A percentile compares a stretch with the other conserved stretches of the same genome.
Conservation (phyloP, 2,329 filamentous ascomycete genomes). For the Exophiala sp. region DNA sequence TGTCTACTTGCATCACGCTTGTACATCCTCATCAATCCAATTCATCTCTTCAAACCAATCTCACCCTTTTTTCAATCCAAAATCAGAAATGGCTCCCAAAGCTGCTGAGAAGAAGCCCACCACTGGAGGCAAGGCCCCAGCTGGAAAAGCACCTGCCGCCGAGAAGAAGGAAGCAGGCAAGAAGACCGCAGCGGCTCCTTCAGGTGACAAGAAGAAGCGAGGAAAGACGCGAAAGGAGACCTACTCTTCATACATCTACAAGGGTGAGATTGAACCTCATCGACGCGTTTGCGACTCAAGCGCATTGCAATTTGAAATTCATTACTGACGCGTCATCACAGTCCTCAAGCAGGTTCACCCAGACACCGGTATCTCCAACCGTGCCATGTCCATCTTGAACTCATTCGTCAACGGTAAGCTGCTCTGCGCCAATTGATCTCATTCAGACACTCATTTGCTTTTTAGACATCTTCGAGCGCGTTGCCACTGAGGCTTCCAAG, state of each 20-base stretch:
- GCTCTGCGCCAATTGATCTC: slow-evolving; percentile 9
- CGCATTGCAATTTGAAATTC: slow-evolving; percentile 12
- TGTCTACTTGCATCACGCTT: slow-evolving; percentile 30
- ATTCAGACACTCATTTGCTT: slow-evolving; percentile 4
- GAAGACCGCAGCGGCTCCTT: slow-evolving; percentile 82
- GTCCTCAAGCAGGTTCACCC: slow-evolving; percentile 99
- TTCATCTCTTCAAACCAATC: slow-evolving; percentile 21
- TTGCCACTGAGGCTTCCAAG: slow-evolving; percentile 98
- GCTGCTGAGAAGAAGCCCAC: slow-evolving; percentile 96
- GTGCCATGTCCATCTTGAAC: slow-evolving; percentile 99
- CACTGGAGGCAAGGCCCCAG: slow-evolving; percentile 87
- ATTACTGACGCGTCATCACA: slow-evolving; percentile 47
- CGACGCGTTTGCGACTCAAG: slow-evolving; percentile 11
- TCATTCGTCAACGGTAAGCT: slow-evolving; percentile 95
- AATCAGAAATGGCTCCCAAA: slow-evolving; percentile 89
- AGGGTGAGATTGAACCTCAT: slow-evolving; percentile 63
- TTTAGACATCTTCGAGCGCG: slow-evolving; percentile 98
- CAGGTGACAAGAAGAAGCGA: slow-evolving; percentile 99
- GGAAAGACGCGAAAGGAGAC: slow-evolving; percentile 99
- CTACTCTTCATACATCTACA: slow-evolving; percentile 99
- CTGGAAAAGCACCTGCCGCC: slow-evolving; percentile 69
- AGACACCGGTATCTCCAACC: slow-evolving; percentile 99
- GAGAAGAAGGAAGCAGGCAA: slow-evolving; percentile 99
- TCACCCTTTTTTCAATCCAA: slow-evolving; percentile 32
- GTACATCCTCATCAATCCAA: slow-evolving; percentile 26